Evolutionary conservation across 1,284 basidiomycete species (phyloP), one percentile per base, ranked within the genome.

Genomic region (Fomes fomentarius): DNA sequence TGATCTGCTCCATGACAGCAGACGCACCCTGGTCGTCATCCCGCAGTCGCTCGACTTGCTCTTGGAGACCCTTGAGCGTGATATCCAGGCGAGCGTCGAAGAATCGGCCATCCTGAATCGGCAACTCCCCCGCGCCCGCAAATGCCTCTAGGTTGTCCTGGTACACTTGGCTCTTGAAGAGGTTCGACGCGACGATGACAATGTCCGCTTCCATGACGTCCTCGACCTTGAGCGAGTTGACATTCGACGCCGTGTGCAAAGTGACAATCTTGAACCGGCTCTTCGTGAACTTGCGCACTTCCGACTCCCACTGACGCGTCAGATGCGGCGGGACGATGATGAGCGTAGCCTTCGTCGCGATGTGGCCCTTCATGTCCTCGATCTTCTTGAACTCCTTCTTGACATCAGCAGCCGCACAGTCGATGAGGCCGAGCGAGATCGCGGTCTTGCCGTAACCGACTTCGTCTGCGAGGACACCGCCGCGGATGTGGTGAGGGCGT

Each of bases 401-500:
- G 28, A 90, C 81, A 34, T 78, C 71, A 62, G 83, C 80, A 48
- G 73, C 75, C 52, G 82, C 79, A 65, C 84, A 87, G 65, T 91
- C 87, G 59, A 96, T 89, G 50, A 98, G 79, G 10, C 90, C 95
- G 19, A 98, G 81, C 0, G 94, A 94, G 63, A 98, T 97, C 24
- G 94, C 94, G 0, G 95, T 98, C 75, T 98, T 98, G 30, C 95
- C 95, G 68, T 98, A 98, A 46, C 96, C 95, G 61, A 98, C 95
- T 70, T 96, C 90, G 66, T 98, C 95, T 8, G 96, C 96, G 42
- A 98, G 83, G 48, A 98, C 95, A 25, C 96, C 96, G 14, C 95
- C 96, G 44, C 91, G 82, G 22, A 97, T 75, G 57, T 76, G 79
- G 48, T 93, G 82, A 0, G 86, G 81, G 21, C 94, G 76, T 62